Percentiles rank a stretch among this genome's conserved stretches.
Evolutionary conservation across 306 rosid genomes (phyloP).

Genomic region (Benincasa hispida): DNA sequence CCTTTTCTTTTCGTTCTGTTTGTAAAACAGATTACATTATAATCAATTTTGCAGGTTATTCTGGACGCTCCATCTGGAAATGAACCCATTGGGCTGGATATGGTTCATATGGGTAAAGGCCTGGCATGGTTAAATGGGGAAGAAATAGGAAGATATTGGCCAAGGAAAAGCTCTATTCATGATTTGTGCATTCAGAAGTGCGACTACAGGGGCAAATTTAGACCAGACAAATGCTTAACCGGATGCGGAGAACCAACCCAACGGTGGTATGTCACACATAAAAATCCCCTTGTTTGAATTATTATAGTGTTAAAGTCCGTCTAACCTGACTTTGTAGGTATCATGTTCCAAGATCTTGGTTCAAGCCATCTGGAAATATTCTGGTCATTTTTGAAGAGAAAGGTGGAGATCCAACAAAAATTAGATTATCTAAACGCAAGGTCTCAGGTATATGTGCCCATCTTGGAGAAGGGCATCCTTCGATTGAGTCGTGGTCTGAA

Average conservation of each 20-base stretch:
- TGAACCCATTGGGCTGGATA: conserved; percentile 86
- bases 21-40: neutral
- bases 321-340: conserved; percentile 36
- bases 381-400: conserved; percentile 82
- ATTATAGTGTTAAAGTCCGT: neutral
- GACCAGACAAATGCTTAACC: conserved; percentile 72
- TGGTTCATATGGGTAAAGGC: conserved; percentile 92
- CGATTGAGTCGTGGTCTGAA: conserved; percentile 28
- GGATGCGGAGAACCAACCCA: conserved; percentile 94
- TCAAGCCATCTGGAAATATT: conserved; percentile 76
- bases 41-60: conserved; percentile 31
- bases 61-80: conserved; percentile 69
- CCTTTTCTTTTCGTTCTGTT: neutral
- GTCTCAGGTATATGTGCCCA: conserved; percentile 37
- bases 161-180: conserved; percentile 42
- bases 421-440: conserved; percentile 42
- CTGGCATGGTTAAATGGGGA: conserved; percentile 96
- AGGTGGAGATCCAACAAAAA: conserved; percentile 72
- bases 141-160: conserved; percentile 97
- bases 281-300: neutral
- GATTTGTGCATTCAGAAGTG: conserved; percentile 63
- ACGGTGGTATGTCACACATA: conserved; percentile 43
- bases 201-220: conserved; percentile 75
- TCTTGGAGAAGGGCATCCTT: conserved; percentile 57
- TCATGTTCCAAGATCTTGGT: conserved; percentile 95